phyloP scores from a whole-genome alignment of 2,329 filamentous ascomycete genomes.

The Amauroascus verrucosus region DNA sequence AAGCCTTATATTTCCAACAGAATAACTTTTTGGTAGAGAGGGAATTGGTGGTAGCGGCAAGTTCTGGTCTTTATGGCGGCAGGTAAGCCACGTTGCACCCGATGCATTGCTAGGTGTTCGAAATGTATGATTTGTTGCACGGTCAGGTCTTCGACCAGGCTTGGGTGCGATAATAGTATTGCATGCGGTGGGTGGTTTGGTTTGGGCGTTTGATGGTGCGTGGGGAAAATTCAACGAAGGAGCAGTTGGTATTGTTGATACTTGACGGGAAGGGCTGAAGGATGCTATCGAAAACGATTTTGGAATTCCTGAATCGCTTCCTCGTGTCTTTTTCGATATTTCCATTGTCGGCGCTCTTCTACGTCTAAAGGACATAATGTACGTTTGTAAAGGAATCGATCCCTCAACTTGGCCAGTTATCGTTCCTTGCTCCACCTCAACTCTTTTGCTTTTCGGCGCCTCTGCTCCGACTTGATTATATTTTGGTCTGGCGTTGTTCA shows the following conservation, averaged over 20 bases:
- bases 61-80: background rate
- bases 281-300: conserved; percentile 4
- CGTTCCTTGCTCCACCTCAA: background rate
- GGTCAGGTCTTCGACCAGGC: background rate
- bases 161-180: background rate
- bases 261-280: background rate
- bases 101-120: background rate
- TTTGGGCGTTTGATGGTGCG: background rate
- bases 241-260: background rate
- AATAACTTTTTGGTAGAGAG: conserved; percentile 8
- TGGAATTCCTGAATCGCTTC: background rate
- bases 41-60: conserved; percentile 8
- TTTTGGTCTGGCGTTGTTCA: background rate
- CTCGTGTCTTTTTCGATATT: background rate
- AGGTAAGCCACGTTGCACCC: background rate
- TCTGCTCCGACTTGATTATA: background rate
- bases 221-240: background rate
- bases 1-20: conserved; percentile 6
- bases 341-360: background rate
- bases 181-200: background rate
- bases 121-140: background rate
- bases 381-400: background rate
- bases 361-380: background rate
- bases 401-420: background rate
- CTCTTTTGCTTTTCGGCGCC: background rate